Conservation (phyloP, 2,329 filamentous ascomycete genomes). For the Pestalotiopsis sp. region DNA sequence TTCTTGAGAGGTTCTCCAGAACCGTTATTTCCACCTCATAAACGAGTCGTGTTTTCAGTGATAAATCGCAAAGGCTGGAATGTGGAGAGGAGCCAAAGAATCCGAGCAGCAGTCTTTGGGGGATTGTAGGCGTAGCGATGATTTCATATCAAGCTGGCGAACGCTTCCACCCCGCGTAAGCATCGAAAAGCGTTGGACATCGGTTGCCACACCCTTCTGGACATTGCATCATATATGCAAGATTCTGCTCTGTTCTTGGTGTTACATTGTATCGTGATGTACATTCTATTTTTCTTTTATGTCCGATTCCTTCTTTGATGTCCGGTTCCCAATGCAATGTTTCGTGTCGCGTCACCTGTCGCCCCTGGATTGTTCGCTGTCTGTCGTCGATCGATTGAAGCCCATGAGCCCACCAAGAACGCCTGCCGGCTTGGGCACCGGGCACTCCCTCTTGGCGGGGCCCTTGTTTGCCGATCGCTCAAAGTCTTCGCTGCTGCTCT, state of each 20-base stretch:
- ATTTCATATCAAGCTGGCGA: too few relatives aligned
- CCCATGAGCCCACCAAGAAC: conserved; percentile 76
- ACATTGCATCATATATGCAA: not conserved
- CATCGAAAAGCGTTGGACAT: not conserved
- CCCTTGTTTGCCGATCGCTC: conserved; percentile 33
- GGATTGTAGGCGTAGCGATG: too few relatives aligned
- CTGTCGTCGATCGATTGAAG: conserved; percentile 49
- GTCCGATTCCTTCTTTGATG: not conserved
- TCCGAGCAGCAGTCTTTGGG: too few relatives aligned
- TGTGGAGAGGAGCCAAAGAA: too few relatives aligned
- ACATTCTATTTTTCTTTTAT: conserved; percentile 12
- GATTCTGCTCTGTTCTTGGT: not conserved
- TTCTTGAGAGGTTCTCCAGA: too few relatives aligned
- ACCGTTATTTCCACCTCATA: too few relatives aligned
- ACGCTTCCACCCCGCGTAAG: too few relatives aligned
- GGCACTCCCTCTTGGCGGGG: conserved; percentile 70
- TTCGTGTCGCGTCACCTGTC: not conserved
- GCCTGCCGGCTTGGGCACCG: conserved; percentile 86
- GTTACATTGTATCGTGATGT: conserved; percentile 11
- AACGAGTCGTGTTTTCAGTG: too few relatives aligned
- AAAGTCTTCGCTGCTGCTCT: conserved; percentile 37
- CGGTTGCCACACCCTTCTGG: not conserved
- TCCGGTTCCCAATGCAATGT: not conserved
- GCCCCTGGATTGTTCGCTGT: conserved; percentile 11
- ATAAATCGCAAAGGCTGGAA: too few relatives aligned